Evolutionary conservation across 495 filamentous ascomycete species (phyloP), one percentile per base, ranked within the genome.

Genomic region (Penicillium pulvis): DNA sequence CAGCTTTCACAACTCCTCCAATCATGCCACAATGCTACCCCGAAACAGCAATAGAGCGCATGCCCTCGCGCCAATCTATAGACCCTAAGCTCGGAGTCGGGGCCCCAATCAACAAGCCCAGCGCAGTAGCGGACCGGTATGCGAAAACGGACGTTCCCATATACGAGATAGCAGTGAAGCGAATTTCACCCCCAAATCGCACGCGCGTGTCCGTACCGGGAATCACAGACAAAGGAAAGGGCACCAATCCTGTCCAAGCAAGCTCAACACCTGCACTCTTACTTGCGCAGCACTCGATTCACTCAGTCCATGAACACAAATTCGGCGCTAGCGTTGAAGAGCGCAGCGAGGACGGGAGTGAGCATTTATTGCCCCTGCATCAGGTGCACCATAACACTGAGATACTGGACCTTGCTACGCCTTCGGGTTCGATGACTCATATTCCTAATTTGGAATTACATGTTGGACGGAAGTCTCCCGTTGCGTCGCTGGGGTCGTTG

Each of bases 111-210:
- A 36, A 10, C 49, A 39, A 43, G 11, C 41, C 28, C 26, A 42
- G 11, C 28, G n/a, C 46, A 6, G 36, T 39, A 6, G 33, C 44
- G n/a, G 41, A 53, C 3, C 49, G 49, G 2, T 58, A 39, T n/a
- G 17, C 8, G 1, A 59, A 54, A 16, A 50, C 44, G 6, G 42
- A 33, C 30, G 54, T 46, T 30, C 19, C 51, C 1, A 24, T 58
- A 47, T 56, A 64, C n/a, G 58, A 64, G 3, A 57, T 51, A 2
- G 33, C 57, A 2, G 41, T 24, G 33, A 51, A 33, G 20, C 17
- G 24, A 24, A 17, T 36, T 33, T 14, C 43, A 48, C 12, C 46
- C 30, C 4, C 42, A 23, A 36, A 57, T 39, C 51, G 48, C 3
- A 24, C 20, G 11, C 50, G 28, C 2, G 50, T 58, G 31, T 51